A percentile compares a stretch with the other conserved stretches of the same genome.
These are phyloP conservation scores for Linderniella brevidens DNA, from an alignment of 257 asterid genomes.

Conservation along the genomic window DNA sequence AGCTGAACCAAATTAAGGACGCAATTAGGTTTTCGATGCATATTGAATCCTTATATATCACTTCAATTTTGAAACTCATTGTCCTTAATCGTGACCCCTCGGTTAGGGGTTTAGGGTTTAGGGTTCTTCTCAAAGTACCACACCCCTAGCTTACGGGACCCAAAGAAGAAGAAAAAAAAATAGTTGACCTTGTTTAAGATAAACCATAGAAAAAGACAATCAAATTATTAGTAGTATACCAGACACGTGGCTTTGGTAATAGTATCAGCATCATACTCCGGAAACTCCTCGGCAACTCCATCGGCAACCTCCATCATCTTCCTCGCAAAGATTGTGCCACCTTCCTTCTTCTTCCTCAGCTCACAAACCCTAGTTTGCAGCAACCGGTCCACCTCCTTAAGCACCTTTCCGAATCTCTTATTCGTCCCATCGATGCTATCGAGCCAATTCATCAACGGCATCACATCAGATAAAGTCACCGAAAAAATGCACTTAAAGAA, in stretches of 20 bases:
- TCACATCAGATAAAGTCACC: conserved; percentile 10
- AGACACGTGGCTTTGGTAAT: conserved; percentile 17
- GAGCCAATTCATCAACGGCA: conserved; percentile 11
- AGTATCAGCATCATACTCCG: conserved; percentile 15
- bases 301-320: conserved; percentile 5
- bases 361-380: conserved; percentile 13
- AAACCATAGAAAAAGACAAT: neutral
- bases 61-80: too few species aligned
- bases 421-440: conserved; percentile 9
- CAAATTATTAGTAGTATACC: conserved; percentile 4
- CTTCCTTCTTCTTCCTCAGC: conserved; percentile 5
- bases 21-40: too few species aligned
- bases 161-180: too few species aligned
- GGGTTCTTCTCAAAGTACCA: too few species aligned
- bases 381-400: conserved; percentile 6
- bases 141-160: too few species aligned
- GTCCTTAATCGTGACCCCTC: too few species aligned
- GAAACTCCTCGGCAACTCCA: conserved; percentile 8
- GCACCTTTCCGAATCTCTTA: conserved; percentile 2
- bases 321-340: neutral
- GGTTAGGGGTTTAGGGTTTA: too few species aligned
- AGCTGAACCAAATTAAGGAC: too few species aligned
- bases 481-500: conserved; percentile 9
- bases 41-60: too few species aligned
- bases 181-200: too few species aligned